A percentile compares a stretch with the other conserved stretches of the same genome.
Evolutionary conservation across 1,139 yeast genomes (phyloP).

Genomic region (Hemisphaericaspora subhashii): DNA sequence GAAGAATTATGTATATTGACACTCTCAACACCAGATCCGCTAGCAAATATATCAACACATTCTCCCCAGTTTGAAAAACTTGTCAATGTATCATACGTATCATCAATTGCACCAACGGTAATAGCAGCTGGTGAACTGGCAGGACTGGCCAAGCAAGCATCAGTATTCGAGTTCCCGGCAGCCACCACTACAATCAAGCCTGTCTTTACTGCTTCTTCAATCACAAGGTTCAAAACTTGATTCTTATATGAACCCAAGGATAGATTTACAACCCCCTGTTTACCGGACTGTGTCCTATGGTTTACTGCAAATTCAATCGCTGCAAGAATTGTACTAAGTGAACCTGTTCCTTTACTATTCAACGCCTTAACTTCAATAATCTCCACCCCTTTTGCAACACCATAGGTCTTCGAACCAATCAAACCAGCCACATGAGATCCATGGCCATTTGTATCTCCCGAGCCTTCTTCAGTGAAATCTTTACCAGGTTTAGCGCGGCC

Average conservation of each 20-base stretch:
- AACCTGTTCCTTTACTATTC: constrained; percentile 62
- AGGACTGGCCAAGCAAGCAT: constrained; percentile 81
- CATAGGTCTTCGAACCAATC: constrained; percentile 74
- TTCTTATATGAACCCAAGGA: constrained; percentile 75
- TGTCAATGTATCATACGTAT: constrained; percentile 64
- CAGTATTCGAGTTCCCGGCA: constrained; percentile 78
- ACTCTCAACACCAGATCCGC: constrained; percentile 68
- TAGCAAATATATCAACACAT: constrained; percentile 82
- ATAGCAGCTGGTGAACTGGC: constrained; percentile 72
- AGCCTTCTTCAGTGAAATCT: constrained; percentile 62
- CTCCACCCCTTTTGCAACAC: constrained; percentile 73
- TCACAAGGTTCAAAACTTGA: constrained; percentile 65
- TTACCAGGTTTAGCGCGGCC: constrained; percentile 58
- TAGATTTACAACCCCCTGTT: constrained; percentile 70
- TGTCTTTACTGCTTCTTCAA: constrained; percentile 64
- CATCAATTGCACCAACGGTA: constrained; percentile 88
- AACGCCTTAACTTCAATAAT: constrained; percentile 74
- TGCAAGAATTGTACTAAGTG: constrained; percentile 62
- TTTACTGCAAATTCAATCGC: constrained; percentile 74
- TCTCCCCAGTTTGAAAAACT: constrained; percentile 84
- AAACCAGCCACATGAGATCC: constrained; percentile 91
- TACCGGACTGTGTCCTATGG: constrained; percentile 44
- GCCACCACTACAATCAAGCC: constrained; percentile 85
- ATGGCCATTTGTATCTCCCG: constrained; percentile 69
- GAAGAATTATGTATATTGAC: constrained; percentile 35